A percentile compares a stretch with the other conserved stretches of the same genome.
Evolutionary conservation across 768 basidiomycete species (phyloP).

Genomic region (Fomitopsis pulvina): DNA sequence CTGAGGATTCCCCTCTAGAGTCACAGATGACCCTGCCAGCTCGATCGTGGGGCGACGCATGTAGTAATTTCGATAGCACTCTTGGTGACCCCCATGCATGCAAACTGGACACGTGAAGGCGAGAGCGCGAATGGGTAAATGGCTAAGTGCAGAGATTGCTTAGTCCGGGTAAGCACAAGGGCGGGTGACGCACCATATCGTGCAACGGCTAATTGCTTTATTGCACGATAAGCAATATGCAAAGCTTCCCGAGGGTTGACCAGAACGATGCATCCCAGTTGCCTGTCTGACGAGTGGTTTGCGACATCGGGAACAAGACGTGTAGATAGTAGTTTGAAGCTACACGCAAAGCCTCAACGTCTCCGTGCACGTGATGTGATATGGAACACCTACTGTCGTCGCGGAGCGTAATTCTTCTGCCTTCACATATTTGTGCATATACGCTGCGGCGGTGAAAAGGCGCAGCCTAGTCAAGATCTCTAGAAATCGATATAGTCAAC

Average conservation of each 20-base stretch:
- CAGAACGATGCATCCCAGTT: conserved; percentile 4
- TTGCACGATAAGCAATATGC: conserved; percentile 55
- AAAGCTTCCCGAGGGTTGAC: conserved; percentile 36
- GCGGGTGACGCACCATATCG: conserved; percentile 71
- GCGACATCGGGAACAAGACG: conserved; percentile 60
- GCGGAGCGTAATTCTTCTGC: conserved; percentile 43
- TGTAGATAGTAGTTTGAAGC: conserved; percentile 69
- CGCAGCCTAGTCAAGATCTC: conserved; percentile 59
- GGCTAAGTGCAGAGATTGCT: conserved; percentile 35
- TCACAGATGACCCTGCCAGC: conserved; percentile 17
- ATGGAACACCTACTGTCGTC: conserved; percentile 40
- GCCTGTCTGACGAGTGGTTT: conserved; percentile 44
- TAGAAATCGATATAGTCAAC: conserved; percentile 21
- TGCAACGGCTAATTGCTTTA: conserved; percentile 40
- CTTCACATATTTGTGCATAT: conserved; percentile 60
- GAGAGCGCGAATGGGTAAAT: conserved; percentile 64
- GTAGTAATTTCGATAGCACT: conserved; percentile 69
- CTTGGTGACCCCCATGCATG: conserved; percentile 75
- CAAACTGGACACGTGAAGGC: conserved; percentile 74
- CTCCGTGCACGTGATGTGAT: background rate
- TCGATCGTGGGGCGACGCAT: conserved; percentile 49
- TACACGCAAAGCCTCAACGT: conserved; percentile 25
- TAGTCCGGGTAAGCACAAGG: conserved; percentile 1
- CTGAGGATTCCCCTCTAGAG: conserved; percentile 16
- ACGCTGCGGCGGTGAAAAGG: conserved; percentile 62